Evolutionary conservation across 1,284 basidiomycete species (phyloP).

Genomic region (Calocybe gambosa): DNA sequence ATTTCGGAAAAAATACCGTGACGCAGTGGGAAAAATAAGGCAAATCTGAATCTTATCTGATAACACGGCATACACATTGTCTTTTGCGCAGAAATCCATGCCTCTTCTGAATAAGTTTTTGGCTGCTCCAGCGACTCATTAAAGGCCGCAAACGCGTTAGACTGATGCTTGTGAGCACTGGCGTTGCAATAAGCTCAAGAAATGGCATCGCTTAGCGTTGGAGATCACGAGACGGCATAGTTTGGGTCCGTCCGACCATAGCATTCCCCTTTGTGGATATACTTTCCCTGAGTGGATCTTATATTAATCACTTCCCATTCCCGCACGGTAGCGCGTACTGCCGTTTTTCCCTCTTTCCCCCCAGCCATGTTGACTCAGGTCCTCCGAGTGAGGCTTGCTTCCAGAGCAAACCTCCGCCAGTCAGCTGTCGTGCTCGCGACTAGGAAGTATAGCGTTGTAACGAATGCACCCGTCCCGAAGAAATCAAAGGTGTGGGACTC

Average conservation of each 20-base stretch:
- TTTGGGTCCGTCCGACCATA: constrained; percentile 13
- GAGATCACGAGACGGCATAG: constrained; percentile 4
- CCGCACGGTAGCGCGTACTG: not conserved
- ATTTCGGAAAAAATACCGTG: not conserved
- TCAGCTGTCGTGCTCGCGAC: constrained; percentile 15
- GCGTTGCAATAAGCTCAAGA: too few species aligned
- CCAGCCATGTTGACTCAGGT: constrained; percentile 19
- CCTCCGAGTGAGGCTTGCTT: constrained; percentile 16
- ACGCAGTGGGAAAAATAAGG: constrained; percentile 14
- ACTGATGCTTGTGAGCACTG: too few species aligned
- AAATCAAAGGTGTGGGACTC: constrained; percentile 77
- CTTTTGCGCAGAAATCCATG: too few species aligned
- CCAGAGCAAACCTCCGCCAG: constrained; percentile 15
- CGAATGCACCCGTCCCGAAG: constrained; percentile 30
- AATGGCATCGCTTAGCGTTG: too few species aligned
- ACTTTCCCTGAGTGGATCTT: constrained; percentile 5
- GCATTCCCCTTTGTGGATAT: not conserved
- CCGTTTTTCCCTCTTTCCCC: not conserved
- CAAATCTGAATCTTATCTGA: constrained; percentile 18
- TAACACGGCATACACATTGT: not conserved
- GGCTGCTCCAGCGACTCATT: too few species aligned
- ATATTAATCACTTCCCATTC: not conserved
- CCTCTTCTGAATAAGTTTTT: too few species aligned
- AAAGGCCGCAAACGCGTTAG: too few species aligned
- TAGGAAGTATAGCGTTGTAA: constrained; percentile 28